Percentiles rank a stretch among this genome's conserved stretches.
phyloP scores from a whole-genome alignment of 768 basidiomycete genomes.

The Rhizopogon sp. region DNA sequence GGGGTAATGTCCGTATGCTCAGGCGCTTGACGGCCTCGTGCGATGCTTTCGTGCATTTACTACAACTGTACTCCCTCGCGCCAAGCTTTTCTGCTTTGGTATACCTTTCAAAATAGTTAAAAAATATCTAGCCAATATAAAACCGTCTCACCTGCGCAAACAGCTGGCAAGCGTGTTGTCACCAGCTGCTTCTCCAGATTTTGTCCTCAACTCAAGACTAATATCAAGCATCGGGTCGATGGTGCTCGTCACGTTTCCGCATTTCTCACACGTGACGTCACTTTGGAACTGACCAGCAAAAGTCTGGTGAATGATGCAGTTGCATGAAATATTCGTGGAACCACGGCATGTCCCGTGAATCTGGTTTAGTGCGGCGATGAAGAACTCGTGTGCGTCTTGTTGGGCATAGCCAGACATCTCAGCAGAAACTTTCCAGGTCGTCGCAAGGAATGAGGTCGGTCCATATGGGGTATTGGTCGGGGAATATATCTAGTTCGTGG shows the following conservation, averaged over 20 bases:
- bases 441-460: constrained; percentile 76
- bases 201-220: constrained; percentile 73
- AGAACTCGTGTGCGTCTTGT: constrained; percentile 90
- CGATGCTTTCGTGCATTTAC: constrained; percentile 66
- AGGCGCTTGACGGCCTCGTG: constrained; percentile 82
- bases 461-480: constrained; percentile 62
- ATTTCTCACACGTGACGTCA: constrained; percentile 85
- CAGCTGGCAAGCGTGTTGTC: constrained; percentile 73
- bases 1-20: constrained; percentile 79
- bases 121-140: constrained; percentile 4
- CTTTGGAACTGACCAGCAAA: constrained; percentile 87
- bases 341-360: constrained; percentile 78
- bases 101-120: constrained; percentile 42
- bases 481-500: constrained; percentile 43
- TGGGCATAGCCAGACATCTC: constrained; percentile 91
- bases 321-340: constrained; percentile 73
- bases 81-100: constrained; percentile 84
- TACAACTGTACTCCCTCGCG: constrained; percentile 79
- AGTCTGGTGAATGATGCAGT: constrained; percentile 87
- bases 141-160: constrained; percentile 53
- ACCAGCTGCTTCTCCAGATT: constrained; percentile 38
- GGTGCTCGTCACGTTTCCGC: constrained; percentile 72
- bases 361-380: constrained; percentile 80
- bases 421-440: constrained; percentile 73
- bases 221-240: constrained; percentile 89